phyloP scores from a whole-genome alignment of 371 early-diverging fungal species.

The Mortierella sp. region DNA sequence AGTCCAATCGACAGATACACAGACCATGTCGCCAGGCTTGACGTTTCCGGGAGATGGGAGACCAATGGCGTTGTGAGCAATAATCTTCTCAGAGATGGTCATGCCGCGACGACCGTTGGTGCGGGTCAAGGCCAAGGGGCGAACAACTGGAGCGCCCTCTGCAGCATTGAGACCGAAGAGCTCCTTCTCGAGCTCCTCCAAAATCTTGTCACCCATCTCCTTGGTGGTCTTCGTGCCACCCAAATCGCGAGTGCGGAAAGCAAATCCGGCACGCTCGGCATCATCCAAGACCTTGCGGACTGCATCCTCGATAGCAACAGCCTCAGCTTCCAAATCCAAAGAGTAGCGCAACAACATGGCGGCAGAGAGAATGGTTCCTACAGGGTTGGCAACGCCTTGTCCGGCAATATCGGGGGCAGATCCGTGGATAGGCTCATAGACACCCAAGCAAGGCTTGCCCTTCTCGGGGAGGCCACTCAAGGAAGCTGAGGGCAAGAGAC shows the following conservation, averaged over 20 bases:
- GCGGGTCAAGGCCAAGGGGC: slow-evolving; percentile 58
- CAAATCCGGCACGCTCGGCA: slow-evolving; percentile 73
- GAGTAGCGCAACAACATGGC: slow-evolving; percentile 97
- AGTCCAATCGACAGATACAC: slow-evolving; percentile 86
- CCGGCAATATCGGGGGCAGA: slow-evolving; percentile 99
- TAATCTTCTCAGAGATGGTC: slow-evolving; percentile 83
- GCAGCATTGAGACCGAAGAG: slow-evolving; percentile 67
- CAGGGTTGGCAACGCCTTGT: slow-evolving; percentile 94
- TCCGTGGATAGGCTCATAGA: slow-evolving; percentile 99
- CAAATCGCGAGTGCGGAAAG: slow-evolving; percentile 91
- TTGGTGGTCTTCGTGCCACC: slow-evolving; percentile 86
- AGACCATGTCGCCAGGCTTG: slow-evolving; percentile 83
- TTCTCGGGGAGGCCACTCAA: slow-evolving; percentile 87
- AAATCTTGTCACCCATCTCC: slow-evolving; percentile 92
- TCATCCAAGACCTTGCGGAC: slow-evolving; percentile 93
- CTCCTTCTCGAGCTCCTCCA: slow-evolving; percentile 73
- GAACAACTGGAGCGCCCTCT: slow-evolving; percentile 59
- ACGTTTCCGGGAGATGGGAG: slow-evolving; percentile 71
- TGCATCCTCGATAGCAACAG: slow-evolving; percentile 90
- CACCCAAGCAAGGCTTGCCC: slow-evolving; percentile 79
- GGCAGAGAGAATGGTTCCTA: slow-evolving; percentile 95
- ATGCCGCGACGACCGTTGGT: slow-evolving; percentile 71
- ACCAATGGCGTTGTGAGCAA: slow-evolving; percentile 79
- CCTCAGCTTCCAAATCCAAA: slow-evolving; percentile 88
- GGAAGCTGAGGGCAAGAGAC: slow-evolving; percentile 93